Evolutionary conservation across 805 yeast genomes (phyloP).

Genomic region (Saturnispora galanensis): DNA sequence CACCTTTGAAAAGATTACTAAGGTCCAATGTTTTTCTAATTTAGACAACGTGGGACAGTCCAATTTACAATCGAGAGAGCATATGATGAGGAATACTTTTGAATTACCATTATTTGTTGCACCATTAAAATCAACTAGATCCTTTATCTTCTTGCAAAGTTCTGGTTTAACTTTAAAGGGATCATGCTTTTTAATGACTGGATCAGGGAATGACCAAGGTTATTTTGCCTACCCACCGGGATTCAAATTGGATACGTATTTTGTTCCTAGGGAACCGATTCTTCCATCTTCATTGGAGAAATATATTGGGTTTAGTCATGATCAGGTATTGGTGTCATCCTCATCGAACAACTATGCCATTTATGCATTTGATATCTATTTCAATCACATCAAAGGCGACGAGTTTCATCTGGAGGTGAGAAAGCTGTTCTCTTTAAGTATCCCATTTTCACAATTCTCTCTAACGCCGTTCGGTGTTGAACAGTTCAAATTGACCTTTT

Average conservation of each 20-base stretch:
- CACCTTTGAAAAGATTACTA: conserved; percentile 5
- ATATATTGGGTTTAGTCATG: conserved; percentile 13
- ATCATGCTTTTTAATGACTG: conserved; percentile 18
- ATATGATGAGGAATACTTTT: conserved; percentile 16
- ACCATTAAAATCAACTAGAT: conserved; percentile 18
- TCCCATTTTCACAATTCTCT: conserved; percentile 17
- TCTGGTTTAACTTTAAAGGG: conserved; percentile 18
- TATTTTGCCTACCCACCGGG: conserved; percentile 9
- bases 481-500: conserved; percentile 15
- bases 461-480: conserved; percentile 15
- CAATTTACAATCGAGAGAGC: neutral
- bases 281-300: conserved; percentile 10
- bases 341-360: conserved; percentile 11
- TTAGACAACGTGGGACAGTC: neutral
- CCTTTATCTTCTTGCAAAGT: conserved; percentile 22
- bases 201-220: conserved; percentile 20
- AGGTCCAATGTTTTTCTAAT: conserved; percentile 4
- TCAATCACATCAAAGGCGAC: conserved; percentile 11
- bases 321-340: conserved; percentile 23
- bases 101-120: conserved; percentile 22
- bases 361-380: conserved; percentile 21
- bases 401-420: conserved; percentile 13
- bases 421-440: conserved; percentile 18
- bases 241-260: conserved; percentile 17
- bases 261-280: conserved; percentile 17